Base-by-base conservation (phyloP, 2,329 filamentous ascomycete species). In the Botrytis sinoallii region DNA sequence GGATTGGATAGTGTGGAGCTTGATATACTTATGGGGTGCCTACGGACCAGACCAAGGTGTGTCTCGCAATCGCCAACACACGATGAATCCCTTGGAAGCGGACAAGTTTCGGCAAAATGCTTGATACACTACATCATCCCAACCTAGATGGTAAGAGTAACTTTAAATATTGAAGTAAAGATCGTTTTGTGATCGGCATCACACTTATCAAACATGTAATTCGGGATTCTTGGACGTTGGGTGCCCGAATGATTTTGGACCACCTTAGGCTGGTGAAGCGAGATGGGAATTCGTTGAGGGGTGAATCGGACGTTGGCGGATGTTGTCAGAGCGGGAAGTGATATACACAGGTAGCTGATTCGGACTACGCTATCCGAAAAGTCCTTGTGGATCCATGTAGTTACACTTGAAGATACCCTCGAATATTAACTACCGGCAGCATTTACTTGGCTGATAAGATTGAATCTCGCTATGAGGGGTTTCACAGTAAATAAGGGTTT, bases 381-480 rank as follows among this genome's bases (percentile, higher is more conserved):
- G 20, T 35, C 18, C 12, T 38, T 20, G 16, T 52, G 44, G 9
- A 66, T 5, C 9, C n/a, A 52, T 67, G 35, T 52, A 67, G 32
- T 29, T 67, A 46, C 16, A 55, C n/a, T 68, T 68, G 46, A n/a
- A 68, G 46, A 68, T 55, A 68, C 65, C 46, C 46, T 68, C 35
- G 35, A 40, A 38, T n/a, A 40, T 67, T 32, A 29, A 35, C 12
- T 40, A 57, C 38, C 14, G 12, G 14, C 10, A n/a, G 16, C 7
- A 59, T 12, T 2, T 25, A 55, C 22, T 55, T 55, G 16, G 8
- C 25, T 16, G 16, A 52, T 40, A 40, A 29, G 25, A 8, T 29
- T 29, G 6, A 55, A 42, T 14, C 61, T 42, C 4, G 25, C 40
- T 14, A 10, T 44, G 38, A 29, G 8, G 40, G 7, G 44, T 57